These are phyloP conservation scores for Fusarium buxicola DNA, from an alignment of 2,329 filamentous ascomycete genomes.

Conservation along the genomic window DNA sequence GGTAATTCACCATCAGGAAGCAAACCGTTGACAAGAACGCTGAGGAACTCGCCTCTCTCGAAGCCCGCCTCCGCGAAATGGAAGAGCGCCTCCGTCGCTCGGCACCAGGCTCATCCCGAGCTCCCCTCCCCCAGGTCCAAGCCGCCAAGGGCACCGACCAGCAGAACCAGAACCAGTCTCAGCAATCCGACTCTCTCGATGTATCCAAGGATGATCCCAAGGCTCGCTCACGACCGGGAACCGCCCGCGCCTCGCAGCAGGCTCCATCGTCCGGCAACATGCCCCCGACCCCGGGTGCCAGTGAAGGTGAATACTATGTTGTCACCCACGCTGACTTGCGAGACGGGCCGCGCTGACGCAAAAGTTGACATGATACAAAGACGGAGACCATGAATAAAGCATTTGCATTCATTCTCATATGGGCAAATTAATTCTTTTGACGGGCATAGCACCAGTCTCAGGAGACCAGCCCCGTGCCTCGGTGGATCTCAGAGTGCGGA, in stretches of 20 bases:
- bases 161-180: slow-evolving; percentile 33
- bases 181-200: slow-evolving; percentile 35
- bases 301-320: slow-evolving; percentile 70
- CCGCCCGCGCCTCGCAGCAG: slow-evolving; percentile 62
- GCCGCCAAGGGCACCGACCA: slow-evolving; percentile 17
- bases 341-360: slow-evolving; percentile 49
- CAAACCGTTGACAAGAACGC: slow-evolving; percentile 79
- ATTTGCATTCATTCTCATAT: slow-evolving; percentile 13
- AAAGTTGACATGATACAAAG: slow-evolving; percentile 45
- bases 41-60: slow-evolving; percentile 86
- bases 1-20: slow-evolving; percentile 68
- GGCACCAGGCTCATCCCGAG: slow-evolving; percentile 33
- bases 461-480: slow-evolving; percentile 25
- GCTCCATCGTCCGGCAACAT: slow-evolving; percentile 67
- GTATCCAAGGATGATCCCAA: slow-evolving; percentile 49
- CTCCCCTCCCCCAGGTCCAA: slow-evolving; percentile 36
- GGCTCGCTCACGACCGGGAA: slow-evolving; percentile 65
- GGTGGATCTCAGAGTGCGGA: slow-evolving; percentile 26
- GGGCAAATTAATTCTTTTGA: slow-evolving; percentile 30
- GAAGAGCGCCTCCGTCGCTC: slow-evolving; percentile 76
- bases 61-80: slow-evolving; percentile 85
- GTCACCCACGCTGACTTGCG: slow-evolving; percentile 48
- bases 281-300: slow-evolving; percentile 70
- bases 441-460: slow-evolving; percentile 1
- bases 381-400: slow-evolving; percentile 54